Percentiles rank a stretch among this genome's conserved stretches.
Conservation (phyloP, 768 basidiomycete genomes). For the Steccherinum ochraceum region DNA sequence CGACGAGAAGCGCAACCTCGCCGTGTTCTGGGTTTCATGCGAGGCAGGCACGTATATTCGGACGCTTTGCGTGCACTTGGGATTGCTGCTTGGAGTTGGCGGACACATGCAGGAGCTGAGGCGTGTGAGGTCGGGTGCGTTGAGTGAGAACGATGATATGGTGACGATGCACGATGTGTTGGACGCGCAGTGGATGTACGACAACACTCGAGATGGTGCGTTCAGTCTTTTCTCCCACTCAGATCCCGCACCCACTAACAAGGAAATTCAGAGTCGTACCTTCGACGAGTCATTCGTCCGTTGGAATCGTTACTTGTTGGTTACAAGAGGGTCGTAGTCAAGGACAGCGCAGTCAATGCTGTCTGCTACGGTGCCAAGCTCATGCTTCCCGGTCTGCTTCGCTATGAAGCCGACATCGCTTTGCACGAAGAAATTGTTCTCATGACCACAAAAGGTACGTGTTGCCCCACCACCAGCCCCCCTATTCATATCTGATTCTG, state of each 20-base stretch:
- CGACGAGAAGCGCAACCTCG: conserved; percentile 94
- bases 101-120: conserved; percentile 99
- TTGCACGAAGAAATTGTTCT: conserved; percentile 94
- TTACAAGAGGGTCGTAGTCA: conserved; percentile 98
- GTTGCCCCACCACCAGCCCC: background rate
- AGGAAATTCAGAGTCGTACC: conserved; percentile 90
- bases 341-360: conserved; percentile 98
- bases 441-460: conserved; percentile 93
- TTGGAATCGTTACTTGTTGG: conserved; percentile 91
- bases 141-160: conserved; percentile 97
- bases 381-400: conserved; percentile 97
- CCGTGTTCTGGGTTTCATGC: conserved; percentile 97
- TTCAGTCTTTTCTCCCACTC: conserved; percentile 5
- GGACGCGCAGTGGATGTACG: conserved; percentile 98
- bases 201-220: conserved; percentile 93
- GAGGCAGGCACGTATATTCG: conserved; percentile 97
- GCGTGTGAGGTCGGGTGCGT: conserved; percentile 89
- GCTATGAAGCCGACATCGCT: conserved; percentile 93
- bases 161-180: conserved; percentile 99
- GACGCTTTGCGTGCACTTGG: conserved; percentile 96
- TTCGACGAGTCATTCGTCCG: conserved; percentile 90
- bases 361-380: conserved; percentile 99
- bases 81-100: conserved; percentile 89
- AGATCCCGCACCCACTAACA: background rate
- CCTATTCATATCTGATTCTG: conserved; percentile 1